Evolutionary conservation across 345 rosid species (phyloP).

Genomic region (Eutrema japonicum): DNA sequence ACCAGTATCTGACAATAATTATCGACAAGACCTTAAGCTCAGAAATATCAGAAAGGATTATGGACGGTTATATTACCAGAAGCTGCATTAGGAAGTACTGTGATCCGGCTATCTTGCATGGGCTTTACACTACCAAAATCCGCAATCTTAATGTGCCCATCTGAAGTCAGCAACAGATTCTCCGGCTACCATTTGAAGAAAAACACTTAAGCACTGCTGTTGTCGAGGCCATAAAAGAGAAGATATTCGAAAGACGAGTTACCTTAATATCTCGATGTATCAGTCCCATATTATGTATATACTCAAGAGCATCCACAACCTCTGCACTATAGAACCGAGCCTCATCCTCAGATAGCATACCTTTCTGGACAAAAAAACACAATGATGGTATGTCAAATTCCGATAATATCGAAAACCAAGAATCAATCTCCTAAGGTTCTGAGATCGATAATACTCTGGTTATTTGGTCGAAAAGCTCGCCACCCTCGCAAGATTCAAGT

Average conservation of each 20-base stretch:
- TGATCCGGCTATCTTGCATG: slow-evolving; percentile 88
- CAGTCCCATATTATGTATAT: slow-evolving; percentile 87
- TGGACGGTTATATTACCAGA: slow-evolving; percentile 59
- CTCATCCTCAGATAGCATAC: slow-evolving; percentile 78
- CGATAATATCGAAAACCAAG: slow-evolving; percentile 45
- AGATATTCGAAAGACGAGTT: slow-evolving; percentile 14
- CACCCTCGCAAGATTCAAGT: slow-evolving; percentile 98
- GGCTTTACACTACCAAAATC: slow-evolving; percentile 99
- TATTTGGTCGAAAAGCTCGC: slow-evolving; percentile 98
- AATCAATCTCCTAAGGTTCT: not conserved
- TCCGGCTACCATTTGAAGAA: slow-evolving; percentile 73
- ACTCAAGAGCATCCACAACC: slow-evolving; percentile 96
- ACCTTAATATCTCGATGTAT: slow-evolving; percentile 99
- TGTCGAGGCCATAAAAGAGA: slow-evolving; percentile 16
- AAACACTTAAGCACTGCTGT: slow-evolving; percentile 31
- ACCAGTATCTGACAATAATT: slow-evolving; percentile 35
- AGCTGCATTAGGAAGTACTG: slow-evolving; percentile 95
- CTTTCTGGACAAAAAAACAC: slow-evolving; percentile 58
- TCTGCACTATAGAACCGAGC: slow-evolving; percentile 92
- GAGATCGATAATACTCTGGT: slow-evolving; percentile 69
- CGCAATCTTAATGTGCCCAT: slow-evolving; percentile 93
- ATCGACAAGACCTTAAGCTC: slow-evolving; percentile 28
- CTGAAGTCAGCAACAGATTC: slow-evolving; percentile 79
- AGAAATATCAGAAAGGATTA: slow-evolving; percentile 17
- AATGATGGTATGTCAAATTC: slow-evolving; percentile 23